These are phyloP conservation scores for Hysterium pulicare DNA, from an alignment of 2,329 filamentous ascomycete species.

Conservation along the genomic window DNA sequence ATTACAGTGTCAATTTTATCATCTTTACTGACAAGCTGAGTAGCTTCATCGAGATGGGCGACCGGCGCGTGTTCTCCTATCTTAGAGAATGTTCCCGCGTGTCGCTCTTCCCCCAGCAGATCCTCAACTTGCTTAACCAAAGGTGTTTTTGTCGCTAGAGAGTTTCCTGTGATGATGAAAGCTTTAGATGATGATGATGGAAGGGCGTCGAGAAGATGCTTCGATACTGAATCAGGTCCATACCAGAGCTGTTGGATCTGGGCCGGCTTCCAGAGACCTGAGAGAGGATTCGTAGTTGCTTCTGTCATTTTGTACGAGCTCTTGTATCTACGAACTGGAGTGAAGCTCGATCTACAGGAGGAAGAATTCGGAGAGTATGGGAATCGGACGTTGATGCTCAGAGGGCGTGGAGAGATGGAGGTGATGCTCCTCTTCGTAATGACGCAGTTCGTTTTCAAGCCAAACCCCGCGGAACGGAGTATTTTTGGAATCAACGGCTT, in stretches of 20 bases:
- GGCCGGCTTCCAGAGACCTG: conserved; percentile 51
- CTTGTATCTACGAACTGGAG: not conserved
- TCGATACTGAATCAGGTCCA: conserved; percentile 46
- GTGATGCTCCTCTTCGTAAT: too few relatives aligned
- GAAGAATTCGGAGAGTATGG: not conserved
- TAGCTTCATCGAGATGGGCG: conserved; percentile 53
- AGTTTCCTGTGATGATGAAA: conserved; percentile 56
- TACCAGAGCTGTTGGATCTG: conserved; percentile 51
- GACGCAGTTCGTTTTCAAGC: too few relatives aligned
- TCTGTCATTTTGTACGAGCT: conserved; percentile 35
- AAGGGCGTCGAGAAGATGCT: conserved; percentile 46
- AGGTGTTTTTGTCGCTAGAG: conserved; percentile 52
- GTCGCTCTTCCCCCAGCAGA: conserved; percentile 41
- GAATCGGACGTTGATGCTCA: too few relatives aligned
- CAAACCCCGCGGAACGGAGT: too few relatives aligned
- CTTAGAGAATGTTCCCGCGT: conserved; percentile 54
- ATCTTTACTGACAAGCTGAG: conserved; percentile 45
- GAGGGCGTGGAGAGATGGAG: too few relatives aligned
- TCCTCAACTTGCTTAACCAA: conserved; percentile 52
- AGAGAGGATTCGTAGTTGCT: conserved; percentile 43
- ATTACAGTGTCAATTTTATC: conserved; percentile 53
- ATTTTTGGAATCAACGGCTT: too few relatives aligned
- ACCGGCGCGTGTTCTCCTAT: conserved; percentile 56
- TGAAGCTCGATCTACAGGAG: not conserved
- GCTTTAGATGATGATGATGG: conserved; percentile 48